Conservation (phyloP, 805 yeast species). For the Kuraishia borneana region DNA sequence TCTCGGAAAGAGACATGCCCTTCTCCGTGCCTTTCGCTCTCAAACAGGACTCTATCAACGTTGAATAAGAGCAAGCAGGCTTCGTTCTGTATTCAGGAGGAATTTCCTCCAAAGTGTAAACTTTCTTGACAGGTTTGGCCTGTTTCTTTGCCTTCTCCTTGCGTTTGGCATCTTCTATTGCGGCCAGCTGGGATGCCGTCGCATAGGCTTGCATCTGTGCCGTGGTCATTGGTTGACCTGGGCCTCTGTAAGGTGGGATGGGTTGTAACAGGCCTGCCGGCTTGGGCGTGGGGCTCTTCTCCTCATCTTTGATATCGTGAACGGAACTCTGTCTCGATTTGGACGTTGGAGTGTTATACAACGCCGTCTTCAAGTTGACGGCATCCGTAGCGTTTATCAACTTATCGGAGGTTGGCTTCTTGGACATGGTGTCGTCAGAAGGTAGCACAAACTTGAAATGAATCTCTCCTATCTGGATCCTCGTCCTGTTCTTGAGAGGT, state of each 20-base stretch:
- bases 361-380: conserved; percentile 38
- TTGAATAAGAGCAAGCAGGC: conserved; percentile 74
- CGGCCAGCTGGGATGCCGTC: conserved; percentile 4
- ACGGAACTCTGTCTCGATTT: conserved; percentile 12
- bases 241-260: not conserved
- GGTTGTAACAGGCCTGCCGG: not conserved
- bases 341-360: conserved; percentile 21
- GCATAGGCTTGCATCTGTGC: conserved; percentile 3
- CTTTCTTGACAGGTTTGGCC: conserved; percentile 45
- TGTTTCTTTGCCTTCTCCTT: conserved; percentile 28
- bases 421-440: conserved; percentile 26
- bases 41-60: conserved; percentile 70
- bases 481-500: conserved; percentile 70
- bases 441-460: conserved; percentile 85
- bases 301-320: not conserved
- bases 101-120: conserved; percentile 71
- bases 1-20: conserved; percentile 78
- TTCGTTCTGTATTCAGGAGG: conserved; percentile 81
- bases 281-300: not conserved
- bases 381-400: conserved; percentile 55
- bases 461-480: conserved; percentile 88
- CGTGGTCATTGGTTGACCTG: not conserved
- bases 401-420: conserved; percentile 13
- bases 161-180: not conserved
- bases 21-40: conserved; percentile 52